Percentiles rank a stretch among this genome's conserved stretches.
phyloP scores from a whole-genome alignment of 2,329 filamentous ascomycete species.

The Curvularia lunata region DNA sequence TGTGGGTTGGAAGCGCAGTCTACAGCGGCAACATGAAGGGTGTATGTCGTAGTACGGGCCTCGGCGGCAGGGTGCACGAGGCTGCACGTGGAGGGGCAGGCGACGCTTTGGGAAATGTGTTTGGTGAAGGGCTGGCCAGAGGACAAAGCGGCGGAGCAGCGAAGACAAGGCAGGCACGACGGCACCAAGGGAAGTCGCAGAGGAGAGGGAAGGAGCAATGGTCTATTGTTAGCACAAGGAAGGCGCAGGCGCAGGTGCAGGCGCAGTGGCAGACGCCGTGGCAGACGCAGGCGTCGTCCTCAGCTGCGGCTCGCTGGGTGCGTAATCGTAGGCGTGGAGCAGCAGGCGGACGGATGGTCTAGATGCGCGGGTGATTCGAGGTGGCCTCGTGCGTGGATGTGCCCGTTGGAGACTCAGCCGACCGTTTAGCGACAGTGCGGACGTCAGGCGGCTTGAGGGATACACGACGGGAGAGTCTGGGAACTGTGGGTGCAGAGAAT shows the following conservation, averaged over 20 bases:
- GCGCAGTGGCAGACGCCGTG: no score
- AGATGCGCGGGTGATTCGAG: slow-evolving; percentile 25
- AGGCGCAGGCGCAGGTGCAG: slow-evolving; percentile 19
- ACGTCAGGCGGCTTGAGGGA: not conserved
- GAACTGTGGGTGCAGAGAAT: not conserved
- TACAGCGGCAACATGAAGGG: slow-evolving; percentile 24
- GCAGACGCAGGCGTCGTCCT: slow-evolving; percentile 1
- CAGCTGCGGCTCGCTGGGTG: slow-evolving; percentile 8
- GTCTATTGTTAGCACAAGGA: slow-evolving; percentile 7
- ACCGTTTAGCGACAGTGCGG: not conserved
- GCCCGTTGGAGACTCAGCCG: slow-evolving; percentile 6
- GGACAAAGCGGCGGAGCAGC: no score
- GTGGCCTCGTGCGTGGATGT: slow-evolving; percentile 10
- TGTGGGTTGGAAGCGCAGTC: slow-evolving; percentile 8
- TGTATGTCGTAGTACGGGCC: not conserved
- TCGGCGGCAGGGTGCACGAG: slow-evolving; percentile 13
- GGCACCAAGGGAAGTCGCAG: slow-evolving; percentile 9
- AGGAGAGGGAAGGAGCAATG: not conserved
- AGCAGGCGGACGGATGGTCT: slow-evolving; percentile 17
- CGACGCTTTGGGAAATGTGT: slow-evolving; percentile 30
- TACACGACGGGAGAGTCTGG: not conserved
- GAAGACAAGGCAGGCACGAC: slow-evolving; percentile 14
- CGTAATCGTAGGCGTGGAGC: slow-evolving; percentile 18
- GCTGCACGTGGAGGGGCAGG: slow-evolving; percentile 15
- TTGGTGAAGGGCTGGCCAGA: slow-evolving; percentile 21